Percentiles rank a stretch among this genome's conserved stretches.
These are phyloP conservation scores for Pythium phragmiticola DNA, from an alignment of 352 stramenopile genomes.

Conservation along the genomic window DNA sequence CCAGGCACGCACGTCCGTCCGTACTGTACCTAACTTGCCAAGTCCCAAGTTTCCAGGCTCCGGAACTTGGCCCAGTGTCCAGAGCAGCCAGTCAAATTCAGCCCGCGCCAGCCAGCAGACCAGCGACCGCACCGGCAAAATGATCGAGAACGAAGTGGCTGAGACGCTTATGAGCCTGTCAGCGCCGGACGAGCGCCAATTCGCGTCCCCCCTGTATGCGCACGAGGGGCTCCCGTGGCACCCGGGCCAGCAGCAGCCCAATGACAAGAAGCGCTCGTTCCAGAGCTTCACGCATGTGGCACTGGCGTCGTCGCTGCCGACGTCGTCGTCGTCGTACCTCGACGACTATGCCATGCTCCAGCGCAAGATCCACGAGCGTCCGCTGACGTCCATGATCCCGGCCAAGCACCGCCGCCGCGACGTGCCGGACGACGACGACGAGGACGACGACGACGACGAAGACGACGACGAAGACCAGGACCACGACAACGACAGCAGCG, in stretches of 20 bases:
- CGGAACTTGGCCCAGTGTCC: background rate
- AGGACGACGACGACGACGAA: conserved; percentile 43
- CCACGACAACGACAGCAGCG: conserved; percentile 31
- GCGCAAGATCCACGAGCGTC: conserved; percentile 58
- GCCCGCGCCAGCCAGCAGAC: background rate
- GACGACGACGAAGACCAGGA: conserved; percentile 38
- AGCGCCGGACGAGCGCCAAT: conserved; percentile 68
- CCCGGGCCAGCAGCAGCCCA: background rate
- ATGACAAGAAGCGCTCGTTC: conserved; percentile 53
- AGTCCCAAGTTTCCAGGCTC: background rate
- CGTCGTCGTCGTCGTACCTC: conserved; percentile 42
- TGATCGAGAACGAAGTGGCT: conserved; percentile 73
- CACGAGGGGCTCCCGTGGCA: conserved; percentile 53
- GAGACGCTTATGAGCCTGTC: conserved; percentile 83
- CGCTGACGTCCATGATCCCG: conserved; percentile 75
- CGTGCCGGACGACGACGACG: conserved; percentile 43
- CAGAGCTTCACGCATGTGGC: conserved; percentile 30
- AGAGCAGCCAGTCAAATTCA: background rate
- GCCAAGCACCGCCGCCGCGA: conserved; percentile 30
- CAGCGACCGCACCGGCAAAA: conserved; percentile 27
- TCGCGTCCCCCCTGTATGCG: conserved; percentile 56
- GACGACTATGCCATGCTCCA: conserved; percentile 44
- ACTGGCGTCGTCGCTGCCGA: conserved; percentile 51
- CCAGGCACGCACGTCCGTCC: conserved; percentile 10
- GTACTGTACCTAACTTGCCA: conserved; percentile 7